A percentile compares a stretch with the other conserved stretches of the same genome.
These are phyloP conservation scores for Fraxinus floribunda DNA, from an alignment of 305 asterid species.

Conservation along the genomic window DNA sequence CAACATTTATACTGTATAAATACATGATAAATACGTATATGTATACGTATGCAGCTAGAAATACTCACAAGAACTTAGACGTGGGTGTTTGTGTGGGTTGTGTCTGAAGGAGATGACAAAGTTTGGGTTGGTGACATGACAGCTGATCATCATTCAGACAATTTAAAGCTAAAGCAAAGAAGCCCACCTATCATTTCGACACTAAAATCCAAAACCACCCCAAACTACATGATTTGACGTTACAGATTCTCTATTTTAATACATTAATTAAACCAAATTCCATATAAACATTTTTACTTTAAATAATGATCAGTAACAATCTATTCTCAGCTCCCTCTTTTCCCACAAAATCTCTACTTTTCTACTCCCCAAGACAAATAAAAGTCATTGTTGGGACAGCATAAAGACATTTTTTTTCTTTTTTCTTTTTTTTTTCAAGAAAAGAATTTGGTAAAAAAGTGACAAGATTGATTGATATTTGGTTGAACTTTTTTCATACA, in stretches of 20 bases:
- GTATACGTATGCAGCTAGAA: too few relatives aligned
- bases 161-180: slow-evolving; percentile 18
- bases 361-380: background rate
- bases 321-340: background rate
- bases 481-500: background rate
- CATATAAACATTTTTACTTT: background rate
- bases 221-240: slow-evolving; percentile 70
- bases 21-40: background rate
- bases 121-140: slow-evolving; percentile 27
- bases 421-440: background rate
- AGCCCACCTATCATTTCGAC: slow-evolving; percentile 7
- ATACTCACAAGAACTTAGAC: background rate
- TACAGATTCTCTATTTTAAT: slow-evolving; percentile 52
- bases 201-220: slow-evolving; percentile 41
- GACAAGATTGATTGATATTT: background rate
- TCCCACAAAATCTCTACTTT: background rate
- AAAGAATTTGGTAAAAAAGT: background rate
- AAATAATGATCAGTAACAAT: background rate
- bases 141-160: slow-evolving; percentile 20
- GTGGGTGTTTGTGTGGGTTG: background rate
- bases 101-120: slow-evolving; percentile 1
- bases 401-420: background rate
- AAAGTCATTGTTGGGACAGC: background rate
- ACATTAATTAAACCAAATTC: background rate
- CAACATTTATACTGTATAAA: background rate